Percentiles rank a stretch among this genome's conserved stretches.
phyloP scores from a whole-genome alignment of 129 eudicot species.

The Arctium minus region DNA sequence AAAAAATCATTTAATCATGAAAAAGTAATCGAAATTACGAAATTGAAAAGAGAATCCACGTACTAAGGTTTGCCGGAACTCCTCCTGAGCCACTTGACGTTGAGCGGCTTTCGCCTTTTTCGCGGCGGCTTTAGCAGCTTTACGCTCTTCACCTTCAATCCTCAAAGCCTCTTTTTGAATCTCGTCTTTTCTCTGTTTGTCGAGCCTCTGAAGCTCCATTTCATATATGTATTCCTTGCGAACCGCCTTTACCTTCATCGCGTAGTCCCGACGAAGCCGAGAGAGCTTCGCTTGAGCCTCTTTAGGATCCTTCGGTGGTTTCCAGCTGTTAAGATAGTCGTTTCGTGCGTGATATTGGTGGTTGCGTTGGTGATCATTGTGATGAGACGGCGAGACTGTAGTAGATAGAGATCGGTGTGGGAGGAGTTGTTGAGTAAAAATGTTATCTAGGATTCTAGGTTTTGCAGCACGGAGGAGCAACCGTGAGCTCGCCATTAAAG shows the following conservation, averaged over 20 bases:
- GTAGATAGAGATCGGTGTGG: slow-evolving; percentile 28
- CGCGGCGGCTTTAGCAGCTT: slow-evolving; percentile 50
- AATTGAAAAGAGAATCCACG: not conserved
- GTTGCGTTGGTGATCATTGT: slow-evolving; percentile 39
- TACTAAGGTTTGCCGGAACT: slow-evolving; percentile 58
- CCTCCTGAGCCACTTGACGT: slow-evolving; percentile 49
- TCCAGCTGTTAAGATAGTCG: slow-evolving; percentile 57
- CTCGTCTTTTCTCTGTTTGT: slow-evolving; percentile 48
- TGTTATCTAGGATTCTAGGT: slow-evolving; percentile 11
- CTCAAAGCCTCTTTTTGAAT: slow-evolving; percentile 55
- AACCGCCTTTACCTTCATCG: slow-evolving; percentile 46
- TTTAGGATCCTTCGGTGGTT: slow-evolving; percentile 46
- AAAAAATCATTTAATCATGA: not conserved
- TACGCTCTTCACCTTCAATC: slow-evolving; percentile 57
- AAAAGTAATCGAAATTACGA: not conserved
- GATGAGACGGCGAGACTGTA: slow-evolving; percentile 27
- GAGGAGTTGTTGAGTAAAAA: not conserved
- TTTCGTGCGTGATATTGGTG: slow-evolving; percentile 48
- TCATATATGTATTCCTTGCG: slow-evolving; percentile 61
- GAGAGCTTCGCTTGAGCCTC: slow-evolving; percentile 51
- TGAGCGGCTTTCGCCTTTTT: slow-evolving; percentile 57
- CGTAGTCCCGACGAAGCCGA: slow-evolving; percentile 58
- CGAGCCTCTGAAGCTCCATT: slow-evolving; percentile 64
- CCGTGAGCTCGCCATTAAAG: slow-evolving; percentile 24
- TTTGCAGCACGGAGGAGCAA: slow-evolving; percentile 14